Conservation (phyloP, 1,284 basidiomycete species). For the Inonotus obliquus region DNA sequence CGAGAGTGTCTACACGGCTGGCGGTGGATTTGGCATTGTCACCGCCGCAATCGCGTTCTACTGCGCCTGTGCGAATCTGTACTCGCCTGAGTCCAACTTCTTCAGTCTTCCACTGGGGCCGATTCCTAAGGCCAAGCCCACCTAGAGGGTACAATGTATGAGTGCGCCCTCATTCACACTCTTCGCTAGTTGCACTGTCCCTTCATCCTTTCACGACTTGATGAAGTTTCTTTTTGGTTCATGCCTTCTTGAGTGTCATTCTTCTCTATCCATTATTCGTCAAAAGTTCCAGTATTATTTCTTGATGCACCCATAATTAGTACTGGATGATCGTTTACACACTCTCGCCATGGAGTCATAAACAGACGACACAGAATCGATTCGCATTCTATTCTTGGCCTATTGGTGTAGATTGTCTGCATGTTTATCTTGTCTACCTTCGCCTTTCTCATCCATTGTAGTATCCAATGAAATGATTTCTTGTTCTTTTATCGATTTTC, state of each 20-base stretch:
- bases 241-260: neutral
- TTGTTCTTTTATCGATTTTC: neutral
- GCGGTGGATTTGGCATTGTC: conserved; percentile 69
- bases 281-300: neutral
- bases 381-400: neutral
- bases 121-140: conserved; percentile 24
- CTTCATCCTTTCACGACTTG: neutral
- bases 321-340: neutral
- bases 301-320: neutral
- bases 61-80: conserved; percentile 56
- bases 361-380: neutral
- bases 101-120: conserved; percentile 48
- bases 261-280: neutral
- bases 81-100: conserved; percentile 46
- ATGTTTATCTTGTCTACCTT: neutral
- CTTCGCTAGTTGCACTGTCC: conserved; percentile 4
- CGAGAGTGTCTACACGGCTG: conserved; percentile 37
- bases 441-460: neutral
- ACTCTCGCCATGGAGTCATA: neutral
- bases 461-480: neutral
- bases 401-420: neutral
- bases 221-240: neutral
- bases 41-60: conserved; percentile 70
- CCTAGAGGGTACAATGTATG: conserved; percentile 15
- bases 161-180: neutral